Base-by-base conservation (phyloP, 1,284 basidiomycete species). In the Malassezia arunalokei region DNA sequence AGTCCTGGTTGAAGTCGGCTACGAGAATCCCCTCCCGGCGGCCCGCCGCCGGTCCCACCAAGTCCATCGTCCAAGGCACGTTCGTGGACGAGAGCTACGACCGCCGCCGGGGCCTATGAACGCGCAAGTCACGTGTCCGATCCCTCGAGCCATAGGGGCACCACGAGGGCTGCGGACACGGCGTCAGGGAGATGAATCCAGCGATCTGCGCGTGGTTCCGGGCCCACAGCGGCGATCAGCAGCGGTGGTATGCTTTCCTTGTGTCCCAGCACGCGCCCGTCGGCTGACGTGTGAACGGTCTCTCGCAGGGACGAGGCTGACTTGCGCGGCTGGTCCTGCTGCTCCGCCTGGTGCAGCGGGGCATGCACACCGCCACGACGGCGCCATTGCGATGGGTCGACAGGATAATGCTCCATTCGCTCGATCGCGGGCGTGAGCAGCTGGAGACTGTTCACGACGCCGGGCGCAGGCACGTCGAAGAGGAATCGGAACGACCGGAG, bases 391-490 rank as follows among this genome's bases (percentile, higher is more conserved):
- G 11, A 9, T 0, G 49, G 43, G 0, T 33, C 14, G 8, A 64
- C 52, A 3, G 59, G 49, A 35, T 56, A 52, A 12, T 56, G 41
- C 3, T 39, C 42, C 20, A 42, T n/a, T 9, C 28, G 41, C 1
- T 60, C 49, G 1, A 49, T 41, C 9, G 35, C 20, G 0, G 61
- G 45, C 1, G 83, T 75, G 32, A 91, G 60, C 42, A 96, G 74
- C 70, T 94, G 88, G 0, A 98, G 76, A 6, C 86, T 87, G 75
- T 98, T 99, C 66, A 96, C 77, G 46, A 94, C 82, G 0, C 92
- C 94, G 0, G 77, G 77, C 0, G 80, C 82, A 0, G 81, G 74
- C 14, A 94, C 74, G 1, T 77, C 79, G 6, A 80, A 82, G 15
- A 85, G 68, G 1, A 79, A 79, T 6, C 79, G 75, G 74, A 96